Conservation (phyloP, 441 rosid species). For the Croton laevigatus region DNA sequence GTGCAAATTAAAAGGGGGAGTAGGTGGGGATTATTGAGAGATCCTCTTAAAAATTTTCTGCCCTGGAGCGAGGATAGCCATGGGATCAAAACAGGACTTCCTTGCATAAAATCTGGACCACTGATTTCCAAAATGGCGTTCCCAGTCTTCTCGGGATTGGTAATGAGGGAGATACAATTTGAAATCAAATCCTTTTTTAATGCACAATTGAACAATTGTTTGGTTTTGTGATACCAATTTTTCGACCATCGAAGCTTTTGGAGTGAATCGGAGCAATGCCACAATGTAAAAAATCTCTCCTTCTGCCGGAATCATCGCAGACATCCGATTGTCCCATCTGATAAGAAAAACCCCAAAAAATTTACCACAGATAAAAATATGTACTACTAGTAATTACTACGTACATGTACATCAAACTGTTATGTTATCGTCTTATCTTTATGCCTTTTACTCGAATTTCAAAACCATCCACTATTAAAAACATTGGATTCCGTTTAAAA, state of each 20-base stretch:
- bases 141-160: conserved; percentile 67
- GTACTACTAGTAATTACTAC: too few species aligned
- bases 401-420: too few species aligned
- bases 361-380: too few species aligned
- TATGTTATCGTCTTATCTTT: too few species aligned
- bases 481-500: conserved; percentile 19
- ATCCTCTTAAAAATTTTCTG: conserved; percentile 66
- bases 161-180: conserved; percentile 88
- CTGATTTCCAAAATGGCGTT: conserved; percentile 67
- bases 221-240: conserved; percentile 61
- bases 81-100: conserved; percentile 63
- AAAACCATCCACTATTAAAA: background rate
- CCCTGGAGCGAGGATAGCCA: conserved; percentile 87
- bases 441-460: background rate
- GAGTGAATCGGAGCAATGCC: conserved; percentile 71
- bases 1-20: too few species aligned
- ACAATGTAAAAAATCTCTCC: conserved; percentile 82
- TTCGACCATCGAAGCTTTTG: conserved; percentile 36
- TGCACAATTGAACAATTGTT: conserved; percentile 58
- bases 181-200: conserved; percentile 49
- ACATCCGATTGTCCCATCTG: conserved; percentile 82
- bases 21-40: conserved; percentile 8
- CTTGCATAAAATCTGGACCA: conserved; percentile 74
- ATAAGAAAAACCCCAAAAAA: background rate
- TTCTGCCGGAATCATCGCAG: conserved; percentile 51